A percentile compares a stretch with the other conserved stretches of the same genome.
Evolutionary conservation across 2,329 filamentous ascomycete species (phyloP).

Genomic region (Ophiostoma pallidulum): DNA sequence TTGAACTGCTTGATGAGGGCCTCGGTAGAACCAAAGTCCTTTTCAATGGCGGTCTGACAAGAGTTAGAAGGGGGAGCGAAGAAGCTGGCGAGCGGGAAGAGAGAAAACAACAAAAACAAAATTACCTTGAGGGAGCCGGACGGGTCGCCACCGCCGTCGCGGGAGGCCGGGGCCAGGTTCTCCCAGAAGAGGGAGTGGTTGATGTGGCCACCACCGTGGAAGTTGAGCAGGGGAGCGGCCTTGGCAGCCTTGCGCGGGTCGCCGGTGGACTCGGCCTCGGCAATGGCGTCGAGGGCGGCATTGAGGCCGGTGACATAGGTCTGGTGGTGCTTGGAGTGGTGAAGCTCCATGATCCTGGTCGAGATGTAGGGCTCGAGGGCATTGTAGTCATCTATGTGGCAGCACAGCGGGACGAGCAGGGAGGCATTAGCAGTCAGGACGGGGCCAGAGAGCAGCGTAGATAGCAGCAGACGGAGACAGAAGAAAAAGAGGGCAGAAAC

Average conservation of each 20-base stretch:
- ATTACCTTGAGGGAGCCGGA: constrained; percentile 49
- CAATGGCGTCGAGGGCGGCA: constrained; percentile 51
- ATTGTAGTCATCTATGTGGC: constrained; percentile 79
- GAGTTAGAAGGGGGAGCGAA: neutral
- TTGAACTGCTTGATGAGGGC: constrained; percentile 59
- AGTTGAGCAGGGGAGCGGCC: constrained; percentile 55
- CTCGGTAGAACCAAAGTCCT: constrained; percentile 58
- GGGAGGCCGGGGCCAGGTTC: constrained; percentile 62
- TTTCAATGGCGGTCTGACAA: constrained; percentile 45
- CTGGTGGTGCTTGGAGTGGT: constrained; percentile 72
- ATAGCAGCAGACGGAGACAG: neutral
- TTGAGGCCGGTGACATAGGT: constrained; percentile 72
- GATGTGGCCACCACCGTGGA: constrained; percentile 86
- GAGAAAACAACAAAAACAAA: neutral
- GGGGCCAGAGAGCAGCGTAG: no score
- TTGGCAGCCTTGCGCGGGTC: constrained; percentile 42
- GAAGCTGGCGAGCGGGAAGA: neutral
- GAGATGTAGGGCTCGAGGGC: constrained; percentile 82
- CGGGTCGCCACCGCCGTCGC: constrained; percentile 52
- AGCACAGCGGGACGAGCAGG: no score
- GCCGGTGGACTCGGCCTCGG: constrained; percentile 53
- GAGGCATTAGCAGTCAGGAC: no score
- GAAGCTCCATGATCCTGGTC: constrained; percentile 69
- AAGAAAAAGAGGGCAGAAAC: no score
- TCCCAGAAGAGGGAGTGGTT: constrained; percentile 93